Conservation (phyloP, 2,329 filamentous ascomycete genomes). For the Xylaria sp. region DNA sequence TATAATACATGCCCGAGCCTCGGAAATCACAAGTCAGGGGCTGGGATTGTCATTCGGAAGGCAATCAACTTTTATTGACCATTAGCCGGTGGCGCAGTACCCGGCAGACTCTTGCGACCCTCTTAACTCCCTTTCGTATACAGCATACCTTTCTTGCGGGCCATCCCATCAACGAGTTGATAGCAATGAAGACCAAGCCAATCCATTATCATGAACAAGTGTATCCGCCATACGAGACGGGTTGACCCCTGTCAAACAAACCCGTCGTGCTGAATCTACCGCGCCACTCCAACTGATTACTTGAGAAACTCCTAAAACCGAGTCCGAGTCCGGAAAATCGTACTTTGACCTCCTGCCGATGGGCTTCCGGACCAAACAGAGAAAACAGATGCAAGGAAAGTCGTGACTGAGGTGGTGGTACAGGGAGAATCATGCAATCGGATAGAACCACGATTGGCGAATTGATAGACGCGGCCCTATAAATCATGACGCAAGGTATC, state of each 20-base stretch:
- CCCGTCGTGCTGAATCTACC: constrained; percentile 11
- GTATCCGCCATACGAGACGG: constrained; percentile 10
- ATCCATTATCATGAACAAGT: constrained; percentile 18
- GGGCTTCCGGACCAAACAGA: constrained; percentile 18
- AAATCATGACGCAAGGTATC: constrained; percentile 14
- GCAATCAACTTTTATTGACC: constrained; percentile 29
- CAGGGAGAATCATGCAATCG: constrained; percentile 17
- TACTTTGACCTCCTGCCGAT: constrained; percentile 19
- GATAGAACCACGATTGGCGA: constrained; percentile 3
- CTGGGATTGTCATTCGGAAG: constrained; percentile 10
- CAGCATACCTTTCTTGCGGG: constrained; percentile 21
- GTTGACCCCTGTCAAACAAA: not conserved
- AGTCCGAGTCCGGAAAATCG: constrained; percentile 13
- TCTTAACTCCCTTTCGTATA: constrained; percentile 29
- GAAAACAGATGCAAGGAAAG: constrained; percentile 21
- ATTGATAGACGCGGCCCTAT: constrained; percentile 1
- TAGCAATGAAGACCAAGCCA: constrained; percentile 22
- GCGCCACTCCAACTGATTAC: constrained; percentile 25
- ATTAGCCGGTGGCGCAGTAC: constrained; percentile 14
- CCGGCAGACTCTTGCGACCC: constrained; percentile 18
- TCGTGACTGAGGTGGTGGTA: constrained; percentile 32
- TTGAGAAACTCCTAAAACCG: constrained; percentile 22
- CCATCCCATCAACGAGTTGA: constrained; percentile 10
- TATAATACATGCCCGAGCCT: not conserved
- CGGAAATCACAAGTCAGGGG: not conserved